Evolutionary conservation across 75 land plant species (phyloP), one percentile per base, ranked within the genome.

Genomic region (Adiantum capillusveneris): DNA sequence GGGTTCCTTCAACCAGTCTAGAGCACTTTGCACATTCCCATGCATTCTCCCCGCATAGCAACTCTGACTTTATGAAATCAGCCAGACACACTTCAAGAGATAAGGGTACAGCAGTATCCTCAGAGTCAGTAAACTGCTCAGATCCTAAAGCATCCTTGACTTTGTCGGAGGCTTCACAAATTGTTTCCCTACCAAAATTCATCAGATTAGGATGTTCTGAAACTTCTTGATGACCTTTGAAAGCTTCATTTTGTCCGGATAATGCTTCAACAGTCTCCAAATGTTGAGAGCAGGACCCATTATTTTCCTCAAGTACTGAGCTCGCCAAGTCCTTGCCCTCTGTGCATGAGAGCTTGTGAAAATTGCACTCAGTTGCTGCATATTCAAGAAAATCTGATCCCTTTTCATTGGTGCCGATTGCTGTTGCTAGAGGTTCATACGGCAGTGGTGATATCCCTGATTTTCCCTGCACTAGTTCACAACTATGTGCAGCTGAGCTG

Each of bases 21-120:
- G 90, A 58, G 59, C 98, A 94, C 24, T 72, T 77, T 55, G 83
- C 90, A 75, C 98, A 94, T 45, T 77, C 66, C 96, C 96, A 94
- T 28, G 77, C 83, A 71, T 93, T 87, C 51, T 85, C 98, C 44
- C 81, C 79, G 20, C 85, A 67, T 16, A 94, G 81, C 62, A 89
- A 70, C 62, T 94, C 98, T 18, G 83, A 73, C 49, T 82, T 83
- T 24, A 77, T 83, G 60, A 94, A 94, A 45, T 57, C 65, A 27
- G 67, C 64, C 52, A 94, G 59, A 53, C 98, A 94, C 27, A 76
- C 79, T 44, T 85, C 86, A 17, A 94, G 53, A 27, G 98, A 77
- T 50, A 83, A 81, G 21, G 80, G 73, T 30, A 76, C 25, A 59
- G 73, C 62, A 11, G 62, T 21, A 39, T 77, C 58, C 27, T 86